Percentiles rank a stretch among this genome's conserved stretches.
Evolutionary conservation across 2,329 filamentous ascomycete genomes (phyloP).

Genomic region (Apiospora pterosperma): DNA sequence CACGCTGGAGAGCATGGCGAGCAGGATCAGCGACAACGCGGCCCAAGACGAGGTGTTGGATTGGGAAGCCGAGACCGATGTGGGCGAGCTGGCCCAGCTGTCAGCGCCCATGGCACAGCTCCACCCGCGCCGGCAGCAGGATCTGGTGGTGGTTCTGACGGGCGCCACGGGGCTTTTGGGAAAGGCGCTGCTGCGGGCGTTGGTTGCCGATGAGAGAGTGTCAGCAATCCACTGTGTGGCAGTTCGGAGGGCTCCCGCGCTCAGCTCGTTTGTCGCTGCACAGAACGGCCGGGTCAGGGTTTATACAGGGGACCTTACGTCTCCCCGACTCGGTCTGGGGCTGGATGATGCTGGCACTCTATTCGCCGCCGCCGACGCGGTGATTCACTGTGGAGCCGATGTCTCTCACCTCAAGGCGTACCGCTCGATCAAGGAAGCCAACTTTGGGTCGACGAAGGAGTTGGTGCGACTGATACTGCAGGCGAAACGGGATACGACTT

Average conservation of each 20-base stretch:
- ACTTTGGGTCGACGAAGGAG: conserved; percentile 30
- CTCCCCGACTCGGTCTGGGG: not conserved
- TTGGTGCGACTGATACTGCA: conserved; percentile 3
- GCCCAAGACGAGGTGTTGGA: not conserved
- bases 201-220: conserved; percentile 30
- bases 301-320: not conserved
- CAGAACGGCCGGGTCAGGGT: not conserved
- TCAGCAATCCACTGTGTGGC: conserved; percentile 20
- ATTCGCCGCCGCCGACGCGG: conserved; percentile 30
- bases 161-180: conserved; percentile 40
- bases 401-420: conserved; percentile 34
- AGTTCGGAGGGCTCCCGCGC: not conserved
- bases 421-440: conserved; percentile 25
- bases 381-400: conserved; percentile 50
- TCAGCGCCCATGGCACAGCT: too few species aligned
- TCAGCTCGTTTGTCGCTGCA: not conserved
- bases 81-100: not conserved
- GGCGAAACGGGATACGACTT: conserved; percentile 20
- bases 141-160: conserved; percentile 28
- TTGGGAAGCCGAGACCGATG: not conserved
- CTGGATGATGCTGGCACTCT: conserved; percentile 5
- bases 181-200: conserved; percentile 29
- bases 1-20: not conserved
- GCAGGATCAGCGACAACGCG: not conserved
- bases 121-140: too few species aligned